A percentile compares a stretch with the other conserved stretches of the same genome.
Evolutionary conservation across 495 filamentous ascomycete genomes (phyloP).

Genomic region (Xylaria venustula): DNA sequence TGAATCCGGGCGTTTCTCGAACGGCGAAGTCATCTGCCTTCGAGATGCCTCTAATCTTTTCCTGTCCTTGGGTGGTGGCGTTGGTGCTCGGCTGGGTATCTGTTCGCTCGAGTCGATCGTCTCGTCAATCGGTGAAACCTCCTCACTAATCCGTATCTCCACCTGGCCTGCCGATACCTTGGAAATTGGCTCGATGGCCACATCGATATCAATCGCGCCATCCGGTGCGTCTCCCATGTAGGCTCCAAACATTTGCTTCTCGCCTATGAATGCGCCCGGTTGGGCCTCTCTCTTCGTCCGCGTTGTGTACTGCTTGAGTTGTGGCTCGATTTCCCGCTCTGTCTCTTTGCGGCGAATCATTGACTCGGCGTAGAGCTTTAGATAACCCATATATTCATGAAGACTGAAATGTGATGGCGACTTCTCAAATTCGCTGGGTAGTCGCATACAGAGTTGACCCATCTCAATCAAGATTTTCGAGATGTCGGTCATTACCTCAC

Average conservation of each 20-base stretch:
- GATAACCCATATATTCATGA: slow-evolving; percentile 32
- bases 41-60: slow-evolving; percentile 27
- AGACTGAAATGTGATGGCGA: slow-evolving; percentile 31
- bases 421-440: slow-evolving; percentile 33
- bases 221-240: slow-evolving; percentile 40
- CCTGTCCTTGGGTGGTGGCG: slow-evolving; percentile 37
- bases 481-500: slow-evolving; percentile 26
- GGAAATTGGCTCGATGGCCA: slow-evolving; percentile 28
- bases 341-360: slow-evolving; percentile 21
- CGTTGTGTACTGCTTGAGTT: slow-evolving; percentile 12
- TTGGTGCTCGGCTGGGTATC: slow-evolving; percentile 35
- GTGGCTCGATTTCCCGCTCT: slow-evolving; percentile 20
- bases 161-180: slow-evolving; percentile 5
- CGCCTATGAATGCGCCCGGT: slow-evolving; percentile 26
- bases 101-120: slow-evolving; percentile 9
- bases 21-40: slow-evolving; percentile 18
- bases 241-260: slow-evolving; percentile 23
- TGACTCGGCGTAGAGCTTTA: slow-evolving; percentile 30
- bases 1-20: slow-evolving; percentile 16
- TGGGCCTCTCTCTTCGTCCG: slow-evolving; percentile 1
- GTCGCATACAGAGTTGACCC: slow-evolving; percentile 25
- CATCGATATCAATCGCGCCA: slow-evolving; percentile 42
- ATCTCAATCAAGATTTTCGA: slow-evolving; percentile 28
- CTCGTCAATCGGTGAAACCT: slow-evolving; percentile 32
- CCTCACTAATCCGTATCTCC: slow-evolving; percentile 11